A percentile compares a stretch with the other conserved stretches of the same genome.
phyloP scores from a whole-genome alignment of 2,329 filamentous ascomycete genomes.

The Botrytis galanthina region DNA sequence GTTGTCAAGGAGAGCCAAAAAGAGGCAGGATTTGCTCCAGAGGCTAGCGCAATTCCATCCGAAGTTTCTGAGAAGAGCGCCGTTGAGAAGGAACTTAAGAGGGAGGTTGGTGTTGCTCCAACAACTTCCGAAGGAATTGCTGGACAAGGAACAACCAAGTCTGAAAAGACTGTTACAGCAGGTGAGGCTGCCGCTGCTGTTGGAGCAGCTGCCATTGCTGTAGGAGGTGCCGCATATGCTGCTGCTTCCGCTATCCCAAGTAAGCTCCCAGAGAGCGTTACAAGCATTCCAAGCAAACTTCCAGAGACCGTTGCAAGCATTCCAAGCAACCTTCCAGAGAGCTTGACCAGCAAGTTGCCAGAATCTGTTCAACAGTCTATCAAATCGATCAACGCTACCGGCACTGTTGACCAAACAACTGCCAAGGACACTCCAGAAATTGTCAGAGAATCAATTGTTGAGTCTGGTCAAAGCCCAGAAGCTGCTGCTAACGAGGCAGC shows the following conservation, averaged over 20 bases:
- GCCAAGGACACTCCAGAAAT: slow-evolving; percentile 53
- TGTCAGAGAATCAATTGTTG: slow-evolving; percentile 56
- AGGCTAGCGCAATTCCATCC: slow-evolving; percentile 62
- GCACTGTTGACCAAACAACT: slow-evolving; percentile 42
- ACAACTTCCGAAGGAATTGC: slow-evolving; percentile 56
- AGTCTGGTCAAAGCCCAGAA: slow-evolving; percentile 64
- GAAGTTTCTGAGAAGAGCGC: slow-evolving; percentile 70
- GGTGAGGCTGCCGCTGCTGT: slow-evolving; percentile 45
- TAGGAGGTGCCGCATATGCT: slow-evolving; percentile 45
- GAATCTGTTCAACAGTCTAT: slow-evolving; percentile 53
- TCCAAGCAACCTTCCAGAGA: slow-evolving; percentile 52
- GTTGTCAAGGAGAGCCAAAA: slow-evolving; percentile 71
- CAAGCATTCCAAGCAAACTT: slow-evolving; percentile 49
- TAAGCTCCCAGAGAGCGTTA: slow-evolving; percentile 49
- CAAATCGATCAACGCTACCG: slow-evolving; percentile 45
- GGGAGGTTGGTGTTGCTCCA: slow-evolving; percentile 61
- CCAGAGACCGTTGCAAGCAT: slow-evolving; percentile 46
- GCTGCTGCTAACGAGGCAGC: slow-evolving; percentile 66
- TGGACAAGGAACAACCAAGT: slow-evolving; percentile 53
- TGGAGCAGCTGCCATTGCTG: slow-evolving; percentile 46
- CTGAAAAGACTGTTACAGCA: slow-evolving; percentile 46
- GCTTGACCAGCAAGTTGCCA: slow-evolving; percentile 52
- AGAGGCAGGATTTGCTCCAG: slow-evolving; percentile 61
- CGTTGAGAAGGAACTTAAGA: slow-evolving; percentile 68
- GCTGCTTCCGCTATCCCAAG: slow-evolving; percentile 48